A percentile compares a stretch with the other conserved stretches of the same genome.
Evolutionary conservation across 306 rosid species (phyloP).

Genomic region (Rosa rugosa): DNA sequence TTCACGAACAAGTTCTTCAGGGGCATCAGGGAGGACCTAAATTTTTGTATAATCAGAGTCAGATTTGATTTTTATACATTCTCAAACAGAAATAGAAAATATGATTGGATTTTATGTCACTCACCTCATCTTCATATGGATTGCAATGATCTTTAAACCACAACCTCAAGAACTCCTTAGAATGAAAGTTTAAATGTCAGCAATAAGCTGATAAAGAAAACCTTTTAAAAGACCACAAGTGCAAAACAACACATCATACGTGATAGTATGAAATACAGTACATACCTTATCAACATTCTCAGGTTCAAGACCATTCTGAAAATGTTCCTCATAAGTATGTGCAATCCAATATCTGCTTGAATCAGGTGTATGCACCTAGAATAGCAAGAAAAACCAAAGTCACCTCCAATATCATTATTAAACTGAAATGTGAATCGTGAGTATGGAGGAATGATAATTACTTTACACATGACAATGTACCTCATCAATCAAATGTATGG

Average conservation of each 20-base stretch:
- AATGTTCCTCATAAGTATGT: conserved; percentile 63
- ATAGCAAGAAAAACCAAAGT: conserved; percentile 8
- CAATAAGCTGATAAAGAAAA: conserved; percentile 15
- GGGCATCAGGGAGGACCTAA: conserved; percentile 97
- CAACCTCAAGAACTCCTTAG: conserved; percentile 90
- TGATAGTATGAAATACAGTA: conserved; percentile 11
- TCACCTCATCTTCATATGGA: conserved; percentile 90
- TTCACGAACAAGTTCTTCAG: conserved; percentile 87
- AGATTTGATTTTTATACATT: conserved; percentile 27
- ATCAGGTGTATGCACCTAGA: conserved; percentile 95
- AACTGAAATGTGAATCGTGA: not conserved
- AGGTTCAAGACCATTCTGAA: conserved; percentile 82
- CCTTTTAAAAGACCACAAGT: not conserved
- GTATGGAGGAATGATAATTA: not conserved
- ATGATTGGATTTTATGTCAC: conserved; percentile 10
- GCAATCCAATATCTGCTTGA: conserved; percentile 98
- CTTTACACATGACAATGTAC: conserved; percentile 34
- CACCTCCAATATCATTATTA: conserved; percentile 20
- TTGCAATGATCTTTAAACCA: conserved; percentile 96
- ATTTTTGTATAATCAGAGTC: conserved; percentile 24
- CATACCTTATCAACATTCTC: conserved; percentile 92
- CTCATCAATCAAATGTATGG: conserved; percentile 90
- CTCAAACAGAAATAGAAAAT: conserved; percentile 5
- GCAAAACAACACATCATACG: not conserved
- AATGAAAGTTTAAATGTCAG: conserved; percentile 22